Evolutionary conservation across 768 basidiomycete genomes (phyloP), one percentile per base, ranked within the genome.

Genomic region (Guyanaporus albipodus): DNA sequence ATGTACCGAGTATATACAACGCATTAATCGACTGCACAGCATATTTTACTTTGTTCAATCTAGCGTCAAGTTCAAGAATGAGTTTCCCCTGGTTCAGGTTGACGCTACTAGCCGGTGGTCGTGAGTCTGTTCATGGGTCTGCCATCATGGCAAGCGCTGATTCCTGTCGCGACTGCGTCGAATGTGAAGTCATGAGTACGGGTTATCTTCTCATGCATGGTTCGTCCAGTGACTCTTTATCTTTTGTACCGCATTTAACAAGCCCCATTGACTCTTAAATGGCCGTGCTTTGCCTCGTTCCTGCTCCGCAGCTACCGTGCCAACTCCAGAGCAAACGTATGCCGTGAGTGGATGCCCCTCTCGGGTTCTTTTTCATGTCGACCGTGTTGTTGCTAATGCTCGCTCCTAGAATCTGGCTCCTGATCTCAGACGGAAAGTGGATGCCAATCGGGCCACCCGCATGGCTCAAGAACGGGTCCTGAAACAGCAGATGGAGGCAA

Each of bases 181-280:
- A 24, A 49, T 43, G 24, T 42, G 28, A 57, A 83, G 81, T 82
- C 52, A 72, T 78, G 67, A 71, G 74, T 33, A 56, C 75, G 49
- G 82, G 82, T 28, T 83, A 80, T 63, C 52, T 69, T 42, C 61
- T 78, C 44, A 84, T 84, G 82, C 79, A 73, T 67, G 75, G 82
- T 82, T 60, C 57, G 67, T 57, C n/a, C n/a, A n/a, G n/a, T 41
- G 49, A 29, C 49, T 40, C 46, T 43, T 43, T 50, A 26, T 46
- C 39, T 53, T 31, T 42, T n/a, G 21, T 31, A 24, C 15, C 10
- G 15, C 9, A 10, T 32, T n/a, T 22, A 15, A 12, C 29, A 42
- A 24, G 31, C 36, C 26, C 40, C 28, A 38, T 29, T 42, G 26
- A 46, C 48, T 50, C 43, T 44, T 14, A 37, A 32, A 44, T 49